Evolutionary conservation across 106 monocot species (phyloP).

Genomic region (Allium fistulosum): DNA sequence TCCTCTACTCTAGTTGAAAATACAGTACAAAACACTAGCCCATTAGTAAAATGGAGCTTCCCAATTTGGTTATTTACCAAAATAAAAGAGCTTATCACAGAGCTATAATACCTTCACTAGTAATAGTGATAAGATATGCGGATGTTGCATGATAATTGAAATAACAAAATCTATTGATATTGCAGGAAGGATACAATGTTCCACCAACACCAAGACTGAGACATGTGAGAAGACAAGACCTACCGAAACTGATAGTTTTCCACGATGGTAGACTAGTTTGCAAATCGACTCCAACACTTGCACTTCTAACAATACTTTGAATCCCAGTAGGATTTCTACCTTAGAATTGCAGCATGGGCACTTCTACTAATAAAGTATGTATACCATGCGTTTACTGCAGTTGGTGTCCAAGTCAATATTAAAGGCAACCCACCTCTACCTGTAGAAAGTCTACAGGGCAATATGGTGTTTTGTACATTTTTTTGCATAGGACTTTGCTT

Average conservation of each 20-base stretch:
- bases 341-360: conserved; percentile 41
- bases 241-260: conserved; percentile 50
- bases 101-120: no score
- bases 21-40: no score
- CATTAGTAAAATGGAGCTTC: no score
- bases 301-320: conserved; percentile 46
- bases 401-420: conserved; percentile 38
- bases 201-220: conserved; percentile 9
- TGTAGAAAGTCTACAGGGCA: conserved; percentile 8
- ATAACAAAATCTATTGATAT: background rate
- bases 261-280: conserved; percentile 60
- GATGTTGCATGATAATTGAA: no score
- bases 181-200: conserved; percentile 46
- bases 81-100: no score
- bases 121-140: no score
- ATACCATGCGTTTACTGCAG: conserved; percentile 25
- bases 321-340: conserved; percentile 49
- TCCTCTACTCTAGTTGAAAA: no score
- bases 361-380: conserved; percentile 45
- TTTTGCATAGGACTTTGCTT: conserved; percentile 63
- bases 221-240: conserved; percentile 21
- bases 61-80: no score
- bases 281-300: conserved; percentile 32
- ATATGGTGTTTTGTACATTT: conserved; percentile 49
- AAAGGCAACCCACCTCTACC: conserved; percentile 30